Base-by-base conservation (phyloP, 441 rosid genomes). In the Populus hybrid region DNA sequence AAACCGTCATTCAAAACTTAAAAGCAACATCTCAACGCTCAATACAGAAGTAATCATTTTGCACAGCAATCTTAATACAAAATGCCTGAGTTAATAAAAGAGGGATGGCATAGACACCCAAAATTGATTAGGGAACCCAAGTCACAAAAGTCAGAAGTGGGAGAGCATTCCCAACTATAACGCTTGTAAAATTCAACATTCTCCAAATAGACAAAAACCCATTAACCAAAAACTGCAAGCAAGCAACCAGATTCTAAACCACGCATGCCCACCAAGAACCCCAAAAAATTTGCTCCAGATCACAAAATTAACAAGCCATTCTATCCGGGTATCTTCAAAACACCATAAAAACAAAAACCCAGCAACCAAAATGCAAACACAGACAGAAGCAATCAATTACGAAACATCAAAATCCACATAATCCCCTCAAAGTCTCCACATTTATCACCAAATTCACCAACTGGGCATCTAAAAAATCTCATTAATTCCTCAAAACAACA, bases 301-400 rank as follows among this genome's bases (percentile, higher is more conserved):
- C 76, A 33, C 76, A 50, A 11, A 75, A 65, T 56, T 11, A 64
- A 78, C 67, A 18, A 75, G 35, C 68, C 40, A 68, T 73, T 38
- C 73, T 75, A 67, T 66, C 76, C 21, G 75, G 81, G 74, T 53
- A 79, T 73, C 76, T 61, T 71, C 81, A 28, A 61, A 75, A 78
- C 42, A 23, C 26, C 74, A 56, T 61, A 9, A 74, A 74, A 78
- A 70, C 75, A 28, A 71, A 76, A 73, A 69, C 65, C 69, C 65
- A 65, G 67, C n/a, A 69, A 75, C 53, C 53, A 74, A 75, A 71
- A 71, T 21, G 68, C 75, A 36, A 80, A 33, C 40, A 73, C 50
- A 26, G 24, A 53, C 6, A 26, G 21, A 79, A 73, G 35, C 21
- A 64, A 9, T 78, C 50, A 67, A 42, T 33, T 21, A 63, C 10